Evolutionary conservation across 176 grass and related monocot species (phyloP).

Genomic region (Raddia guianensis): DNA sequence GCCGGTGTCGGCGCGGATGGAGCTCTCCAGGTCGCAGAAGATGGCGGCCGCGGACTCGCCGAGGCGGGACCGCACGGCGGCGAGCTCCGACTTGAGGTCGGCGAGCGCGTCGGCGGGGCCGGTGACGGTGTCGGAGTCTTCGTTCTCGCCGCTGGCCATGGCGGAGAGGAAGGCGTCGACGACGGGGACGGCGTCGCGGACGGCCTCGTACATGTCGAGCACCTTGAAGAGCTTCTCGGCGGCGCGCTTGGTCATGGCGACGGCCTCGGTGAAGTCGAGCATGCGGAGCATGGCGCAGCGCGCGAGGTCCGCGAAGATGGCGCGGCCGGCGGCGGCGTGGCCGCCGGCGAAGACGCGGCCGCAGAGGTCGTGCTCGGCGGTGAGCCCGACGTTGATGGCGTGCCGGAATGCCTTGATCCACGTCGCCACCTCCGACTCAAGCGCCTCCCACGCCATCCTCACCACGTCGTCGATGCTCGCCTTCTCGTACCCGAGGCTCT

Average conservation of each 20-base stretch:
- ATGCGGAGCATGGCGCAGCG: conserved; percentile 54
- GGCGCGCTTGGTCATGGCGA: conserved; percentile 66
- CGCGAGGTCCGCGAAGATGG: conserved; percentile 59
- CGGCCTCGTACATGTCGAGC: conserved; percentile 89
- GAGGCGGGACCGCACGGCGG: conserved; percentile 49
- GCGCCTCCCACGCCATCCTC: conserved; percentile 76
- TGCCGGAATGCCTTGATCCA: conserved; percentile 82
- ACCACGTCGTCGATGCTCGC: conserved; percentile 76
- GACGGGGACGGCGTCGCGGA: conserved; percentile 53
- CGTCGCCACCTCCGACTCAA: conserved; percentile 64
- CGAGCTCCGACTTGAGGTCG: conserved; percentile 64
- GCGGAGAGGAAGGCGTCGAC: conserved; percentile 48
- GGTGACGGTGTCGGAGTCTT: not conserved
- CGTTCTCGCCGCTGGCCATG: not conserved
- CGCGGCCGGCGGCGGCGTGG: not conserved
- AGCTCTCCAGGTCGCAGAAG: conserved; percentile 92
- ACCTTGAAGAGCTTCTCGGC: conserved; percentile 96
- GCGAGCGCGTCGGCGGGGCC: conserved; percentile 1
- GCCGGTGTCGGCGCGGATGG: conserved; percentile 66
- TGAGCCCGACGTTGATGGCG: conserved; percentile 44
- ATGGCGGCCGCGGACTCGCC: conserved; percentile 71
- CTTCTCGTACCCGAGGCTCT: conserved; percentile 73
- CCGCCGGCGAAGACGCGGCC: conserved; percentile 52
- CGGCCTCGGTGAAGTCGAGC: conserved; percentile 80
- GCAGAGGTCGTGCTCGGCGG: conserved; percentile 67